These are phyloP conservation scores for Stenocarpella maydis DNA, from an alignment of 2,329 filamentous ascomycete species.

Conservation along the genomic window DNA sequence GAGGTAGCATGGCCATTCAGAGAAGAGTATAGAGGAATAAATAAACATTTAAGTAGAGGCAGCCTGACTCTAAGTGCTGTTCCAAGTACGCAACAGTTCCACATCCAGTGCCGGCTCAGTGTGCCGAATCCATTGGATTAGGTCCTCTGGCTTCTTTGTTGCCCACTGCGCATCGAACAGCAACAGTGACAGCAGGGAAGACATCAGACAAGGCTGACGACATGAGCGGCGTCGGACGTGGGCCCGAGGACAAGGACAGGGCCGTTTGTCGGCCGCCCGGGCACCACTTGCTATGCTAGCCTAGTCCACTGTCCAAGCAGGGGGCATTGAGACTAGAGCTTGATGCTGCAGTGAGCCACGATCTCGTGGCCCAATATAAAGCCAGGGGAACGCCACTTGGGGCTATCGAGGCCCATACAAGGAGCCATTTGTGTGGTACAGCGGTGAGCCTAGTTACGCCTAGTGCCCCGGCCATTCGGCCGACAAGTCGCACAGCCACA, in stretches of 20 bases:
- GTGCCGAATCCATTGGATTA: too few species aligned
- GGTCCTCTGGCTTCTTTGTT: too few species aligned
- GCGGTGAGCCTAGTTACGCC: background rate
- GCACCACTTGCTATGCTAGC: background rate
- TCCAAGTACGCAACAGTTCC: too few species aligned
- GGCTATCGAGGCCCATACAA: background rate
- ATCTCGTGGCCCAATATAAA: background rate
- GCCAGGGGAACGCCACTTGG: background rate
- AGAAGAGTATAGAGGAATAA: too few species aligned
- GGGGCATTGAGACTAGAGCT: background rate
- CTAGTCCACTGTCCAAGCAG: too few species aligned
- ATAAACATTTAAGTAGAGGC: too few species aligned
- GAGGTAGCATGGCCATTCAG: too few species aligned
- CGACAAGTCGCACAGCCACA: background rate
- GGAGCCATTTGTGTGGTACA: background rate
- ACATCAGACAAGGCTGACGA: background rate
- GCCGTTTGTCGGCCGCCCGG: background rate
- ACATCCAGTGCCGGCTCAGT: too few species aligned
- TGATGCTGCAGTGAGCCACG: background rate
- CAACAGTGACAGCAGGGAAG: background rate
- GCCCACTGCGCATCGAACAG: background rate
- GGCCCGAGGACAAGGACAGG: background rate
- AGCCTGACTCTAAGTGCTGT: too few species aligned
- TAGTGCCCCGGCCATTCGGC: background rate
- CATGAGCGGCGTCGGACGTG: background rate